phyloP scores from a whole-genome alignment of 768 basidiomycete genomes.

The Tephrocybe sp. region DNA sequence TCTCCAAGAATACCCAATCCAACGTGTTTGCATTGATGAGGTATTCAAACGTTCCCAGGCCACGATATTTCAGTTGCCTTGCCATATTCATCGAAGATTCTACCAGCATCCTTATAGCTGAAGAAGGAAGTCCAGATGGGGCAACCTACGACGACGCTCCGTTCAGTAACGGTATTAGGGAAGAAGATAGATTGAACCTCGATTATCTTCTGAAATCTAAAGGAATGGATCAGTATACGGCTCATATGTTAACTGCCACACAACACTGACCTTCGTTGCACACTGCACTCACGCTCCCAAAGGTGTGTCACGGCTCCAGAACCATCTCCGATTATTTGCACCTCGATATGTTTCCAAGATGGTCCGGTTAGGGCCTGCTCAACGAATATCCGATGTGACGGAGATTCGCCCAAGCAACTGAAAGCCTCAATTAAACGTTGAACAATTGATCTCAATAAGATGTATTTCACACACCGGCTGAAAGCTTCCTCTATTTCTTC shows the following conservation, averaged over 20 bases:
- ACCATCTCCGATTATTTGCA: constrained; percentile 81
- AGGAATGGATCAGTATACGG: neutral
- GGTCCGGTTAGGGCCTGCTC: constrained; percentile 83
- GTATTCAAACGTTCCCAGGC: constrained; percentile 90
- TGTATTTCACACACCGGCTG: constrained; percentile 41
- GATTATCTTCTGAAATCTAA: constrained; percentile 76
- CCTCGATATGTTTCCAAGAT: constrained; percentile 79
- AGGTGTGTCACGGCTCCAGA: constrained; percentile 79
- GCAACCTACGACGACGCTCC: constrained; percentile 37
- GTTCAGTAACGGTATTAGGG: neutral
- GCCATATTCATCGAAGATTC: constrained; percentile 80
- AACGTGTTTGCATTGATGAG: constrained; percentile 70
- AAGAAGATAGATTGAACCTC: constrained; percentile 50
- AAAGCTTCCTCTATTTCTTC: constrained; percentile 75
- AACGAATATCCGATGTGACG: constrained; percentile 64
- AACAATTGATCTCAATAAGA: neutral
- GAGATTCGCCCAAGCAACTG: constrained; percentile 39
- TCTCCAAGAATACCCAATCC: constrained; percentile 76
- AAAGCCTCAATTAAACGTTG: neutral
- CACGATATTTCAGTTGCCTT: constrained; percentile 72
- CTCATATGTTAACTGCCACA: neutral
- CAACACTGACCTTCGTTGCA: constrained; percentile 67
- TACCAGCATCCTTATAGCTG: constrained; percentile 65
- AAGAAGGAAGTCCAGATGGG: constrained; percentile 76
- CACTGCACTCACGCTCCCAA: constrained; percentile 91